A percentile compares a stretch with the other conserved stretches of the same genome.
Evolutionary conservation across 441 rosid species (phyloP).

Genomic region (Hypseocharis bilobata): DNA sequence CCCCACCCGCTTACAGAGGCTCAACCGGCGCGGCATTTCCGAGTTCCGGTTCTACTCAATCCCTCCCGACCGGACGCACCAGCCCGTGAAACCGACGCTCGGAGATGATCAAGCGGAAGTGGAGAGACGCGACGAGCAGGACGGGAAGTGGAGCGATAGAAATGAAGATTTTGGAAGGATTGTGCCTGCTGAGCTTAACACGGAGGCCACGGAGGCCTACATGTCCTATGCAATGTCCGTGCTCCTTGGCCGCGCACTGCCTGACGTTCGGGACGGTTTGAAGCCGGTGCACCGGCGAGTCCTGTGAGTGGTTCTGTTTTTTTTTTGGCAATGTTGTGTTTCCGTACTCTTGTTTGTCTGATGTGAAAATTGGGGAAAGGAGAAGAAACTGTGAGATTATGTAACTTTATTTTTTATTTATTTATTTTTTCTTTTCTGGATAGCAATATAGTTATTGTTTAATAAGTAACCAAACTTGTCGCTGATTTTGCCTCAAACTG

Average conservation of each 20-base stretch:
- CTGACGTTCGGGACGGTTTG: slow-evolving; percentile 81
- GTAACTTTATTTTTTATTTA: neutral
- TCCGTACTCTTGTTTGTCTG: neutral
- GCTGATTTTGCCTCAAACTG: slow-evolving; percentile 1
- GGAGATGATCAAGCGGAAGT: slow-evolving; percentile 16
- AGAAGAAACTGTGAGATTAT: neutral
- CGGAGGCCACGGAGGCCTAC: slow-evolving; percentile 82
- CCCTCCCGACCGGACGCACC: slow-evolving; percentile 11
- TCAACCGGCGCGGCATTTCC: slow-evolving; percentile 28
- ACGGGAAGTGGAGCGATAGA: slow-evolving; percentile 31
- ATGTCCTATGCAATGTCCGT: slow-evolving; percentile 88
- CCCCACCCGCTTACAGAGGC: slow-evolving; percentile 19
- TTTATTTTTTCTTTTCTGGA: neutral
- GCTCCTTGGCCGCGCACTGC: slow-evolving; percentile 82
- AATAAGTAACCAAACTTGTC: too few relatives aligned
- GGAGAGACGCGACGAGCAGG: slow-evolving; percentile 16
- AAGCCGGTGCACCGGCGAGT: slow-evolving; percentile 91
- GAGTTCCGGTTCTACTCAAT: slow-evolving; percentile 31
- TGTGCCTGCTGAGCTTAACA: slow-evolving; percentile 63
- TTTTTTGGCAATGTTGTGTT: neutral
- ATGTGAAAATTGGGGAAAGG: neutral
- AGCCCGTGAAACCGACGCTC: slow-evolving; percentile 17
- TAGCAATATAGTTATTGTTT: neutral
- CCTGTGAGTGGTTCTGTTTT: slow-evolving; percentile 37
- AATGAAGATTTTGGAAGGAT: slow-evolving; percentile 38